Base-by-base conservation (phyloP, 805 yeast genomes). In the Candida endomychidarum region DNA sequence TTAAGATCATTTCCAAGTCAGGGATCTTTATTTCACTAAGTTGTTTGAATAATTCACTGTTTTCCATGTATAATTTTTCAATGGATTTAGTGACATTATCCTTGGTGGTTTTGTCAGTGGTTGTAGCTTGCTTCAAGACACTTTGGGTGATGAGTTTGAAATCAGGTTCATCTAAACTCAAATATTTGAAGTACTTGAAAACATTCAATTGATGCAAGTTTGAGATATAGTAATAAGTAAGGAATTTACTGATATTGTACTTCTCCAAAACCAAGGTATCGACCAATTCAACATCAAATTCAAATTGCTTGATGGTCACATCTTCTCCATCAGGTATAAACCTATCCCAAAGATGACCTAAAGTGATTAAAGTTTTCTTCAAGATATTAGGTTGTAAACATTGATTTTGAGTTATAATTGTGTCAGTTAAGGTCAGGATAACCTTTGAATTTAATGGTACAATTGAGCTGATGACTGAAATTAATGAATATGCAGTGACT, bases 401-500 rank as follows among this genome's bases (percentile, higher is more conserved):
- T 16, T 35, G 38, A 10, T 49, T 48, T 14, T 37, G 28, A 7
- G 48, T 47, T 29, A 67, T 47, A 10, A 69, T 57, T 1, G 70
- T 54, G 18, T 56, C 57, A 4, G 73, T 61, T 35, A 69, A 53
- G 3, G 69, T 52, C 15, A 46, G 46, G 12, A 64, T 53, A 16
- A 66, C 45, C 10, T 55, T 58, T 18, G 52, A 29, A 5, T 61
- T 45, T 34, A 93, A 70, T 5, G 87, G 83, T 35, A 81, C 73
- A 33, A 91, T 83, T 3, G 91, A 72, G 5, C 84, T 76, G 37
- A 90, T 65, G 2, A 91, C 96, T 0, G 91, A 77, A 17, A 91
- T 57, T 10, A 89, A 70, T 34, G 96, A 85, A 58, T 86, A 91
- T 2, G 91, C 88, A 14, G 96, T 83, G 43, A 87, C 74, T 58